phyloP scores from a whole-genome alignment of 1,139 yeast genomes.

The Pichia sp. region DNA sequence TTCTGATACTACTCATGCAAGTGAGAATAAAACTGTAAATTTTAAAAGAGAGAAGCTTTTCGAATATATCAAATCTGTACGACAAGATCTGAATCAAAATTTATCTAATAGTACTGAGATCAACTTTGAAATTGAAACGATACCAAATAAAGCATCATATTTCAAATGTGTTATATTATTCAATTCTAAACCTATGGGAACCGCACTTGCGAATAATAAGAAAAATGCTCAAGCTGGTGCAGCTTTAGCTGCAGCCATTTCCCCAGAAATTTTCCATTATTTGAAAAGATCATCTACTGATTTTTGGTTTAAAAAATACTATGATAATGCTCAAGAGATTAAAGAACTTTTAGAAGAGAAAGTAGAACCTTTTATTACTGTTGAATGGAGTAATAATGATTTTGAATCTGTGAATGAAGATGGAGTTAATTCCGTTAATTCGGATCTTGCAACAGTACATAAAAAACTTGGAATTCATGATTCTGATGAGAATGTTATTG shows the following conservation, averaged over 20 bases:
- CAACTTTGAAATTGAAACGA: slow-evolving; percentile 2
- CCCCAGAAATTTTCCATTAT: slow-evolving; percentile 1
- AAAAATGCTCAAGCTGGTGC: slow-evolving; percentile 14
- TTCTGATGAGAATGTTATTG: background rate
- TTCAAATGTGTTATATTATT: background rate
- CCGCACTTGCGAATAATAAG: too few species aligned
- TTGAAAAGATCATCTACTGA: slow-evolving; percentile 5
- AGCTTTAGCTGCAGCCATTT: slow-evolving; percentile 13
- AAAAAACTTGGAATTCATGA: too few species aligned
- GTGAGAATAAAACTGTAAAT: background rate
- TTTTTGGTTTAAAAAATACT: slow-evolving; percentile 10
- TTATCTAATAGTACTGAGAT: slow-evolving; percentile 1
- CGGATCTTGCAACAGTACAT: too few species aligned
- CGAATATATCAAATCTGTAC: slow-evolving; percentile 9
- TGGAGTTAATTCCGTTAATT: too few species aligned
- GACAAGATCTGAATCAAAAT: slow-evolving; percentile 13
- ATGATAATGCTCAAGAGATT: background rate
- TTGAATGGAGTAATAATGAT: too few species aligned
- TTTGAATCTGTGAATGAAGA: background rate
- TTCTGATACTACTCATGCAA: background rate
- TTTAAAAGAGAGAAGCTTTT: too few species aligned
- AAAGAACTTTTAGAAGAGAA: background rate
- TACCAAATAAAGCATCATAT: too few species aligned
- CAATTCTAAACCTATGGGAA: slow-evolving; percentile 7
- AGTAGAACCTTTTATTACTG: too few species aligned